phyloP scores from a whole-genome alignment of 1,284 basidiomycete genomes.

The Somion occarium region DNA sequence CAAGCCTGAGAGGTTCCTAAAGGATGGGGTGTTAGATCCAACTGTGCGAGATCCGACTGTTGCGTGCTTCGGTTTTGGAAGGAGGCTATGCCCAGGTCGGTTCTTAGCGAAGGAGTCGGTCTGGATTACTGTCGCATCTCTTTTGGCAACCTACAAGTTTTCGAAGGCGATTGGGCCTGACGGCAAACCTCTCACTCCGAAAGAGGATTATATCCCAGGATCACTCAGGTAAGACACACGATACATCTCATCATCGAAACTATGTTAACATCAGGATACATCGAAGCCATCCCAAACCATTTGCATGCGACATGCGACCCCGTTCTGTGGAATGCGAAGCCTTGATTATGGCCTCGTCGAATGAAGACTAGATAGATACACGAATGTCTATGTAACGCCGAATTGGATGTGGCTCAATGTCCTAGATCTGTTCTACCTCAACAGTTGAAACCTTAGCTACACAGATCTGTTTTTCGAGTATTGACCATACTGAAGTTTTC shows the following conservation, averaged over 20 bases:
- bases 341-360: no score
- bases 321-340: conserved; percentile 10
- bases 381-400: no score
- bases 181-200: conserved; percentile 11
- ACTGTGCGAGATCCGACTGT: conserved; percentile 3
- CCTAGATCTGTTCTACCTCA: no score
- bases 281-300: conserved; percentile 19
- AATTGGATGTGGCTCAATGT: no score
- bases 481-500: no score
- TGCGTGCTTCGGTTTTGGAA: conserved; percentile 12
- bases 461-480: no score
- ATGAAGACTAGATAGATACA: no score
- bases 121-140: conserved; percentile 14
- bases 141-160: conserved; percentile 16
- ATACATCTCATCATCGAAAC: no score
- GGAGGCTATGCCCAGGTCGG: conserved; percentile 13
- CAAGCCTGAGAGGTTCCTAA: conserved; percentile 22
- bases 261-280: no score
- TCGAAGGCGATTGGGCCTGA: conserved; percentile 8
- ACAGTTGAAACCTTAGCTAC: no score
- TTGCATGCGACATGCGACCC: conserved; percentile 15
- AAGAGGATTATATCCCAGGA: background rate
- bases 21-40: conserved; percentile 6
- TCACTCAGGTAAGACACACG: background rate
- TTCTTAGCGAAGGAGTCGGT: conserved; percentile 13